These are phyloP conservation scores for Paramyrothecium roridum DNA, from an alignment of 2,329 filamentous ascomycete species.

Conservation along the genomic window DNA sequence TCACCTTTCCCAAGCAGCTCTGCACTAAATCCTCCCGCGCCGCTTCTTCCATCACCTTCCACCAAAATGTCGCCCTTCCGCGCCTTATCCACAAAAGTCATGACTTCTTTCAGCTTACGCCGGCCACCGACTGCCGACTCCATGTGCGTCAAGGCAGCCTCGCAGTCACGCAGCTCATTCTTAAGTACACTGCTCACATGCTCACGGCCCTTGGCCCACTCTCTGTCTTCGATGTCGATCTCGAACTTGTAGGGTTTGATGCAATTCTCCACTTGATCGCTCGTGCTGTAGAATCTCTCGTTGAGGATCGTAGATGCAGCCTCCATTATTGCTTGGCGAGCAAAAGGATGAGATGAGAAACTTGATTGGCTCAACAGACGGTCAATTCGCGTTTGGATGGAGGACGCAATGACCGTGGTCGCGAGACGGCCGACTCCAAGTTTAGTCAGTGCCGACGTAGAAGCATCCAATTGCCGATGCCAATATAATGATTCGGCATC, in stretches of 20 bases:
- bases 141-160: slow-evolving; percentile 70
- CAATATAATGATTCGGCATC: slow-evolving; percentile 85
- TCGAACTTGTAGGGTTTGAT: slow-evolving; percentile 99
- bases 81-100: slow-evolving; percentile 86
- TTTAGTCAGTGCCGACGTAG: slow-evolving; percentile 85
- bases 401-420: slow-evolving; percentile 83
- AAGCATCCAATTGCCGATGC: slow-evolving; percentile 92
- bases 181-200: slow-evolving; percentile 81
- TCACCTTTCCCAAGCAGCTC: slow-evolving; percentile 79
- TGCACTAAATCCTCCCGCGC: slow-evolving; percentile 90
- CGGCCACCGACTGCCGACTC: slow-evolving; percentile 77
- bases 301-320: slow-evolving; percentile 87
- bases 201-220: slow-evolving; percentile 83
- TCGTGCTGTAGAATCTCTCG: slow-evolving; percentile 94
- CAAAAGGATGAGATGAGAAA: slow-evolving; percentile 87
- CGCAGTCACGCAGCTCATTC: slow-evolving; percentile 80
- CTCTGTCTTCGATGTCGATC: slow-evolving; percentile 87
- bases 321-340: slow-evolving; percentile 87
- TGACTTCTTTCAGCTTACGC: slow-evolving; percentile 84
- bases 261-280: slow-evolving; percentile 96
- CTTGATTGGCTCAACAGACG: slow-evolving; percentile 74
- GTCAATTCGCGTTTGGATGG: slow-evolving; percentile 84
- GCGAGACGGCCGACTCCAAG: slow-evolving; percentile 89
- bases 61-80: slow-evolving; percentile 80
- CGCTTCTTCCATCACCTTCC: slow-evolving; percentile 78